A percentile compares a stretch with the other conserved stretches of the same genome.
Conservation (phyloP, 495 filamentous ascomycete genomes). For the Talaromyces borbonicus region DNA sequence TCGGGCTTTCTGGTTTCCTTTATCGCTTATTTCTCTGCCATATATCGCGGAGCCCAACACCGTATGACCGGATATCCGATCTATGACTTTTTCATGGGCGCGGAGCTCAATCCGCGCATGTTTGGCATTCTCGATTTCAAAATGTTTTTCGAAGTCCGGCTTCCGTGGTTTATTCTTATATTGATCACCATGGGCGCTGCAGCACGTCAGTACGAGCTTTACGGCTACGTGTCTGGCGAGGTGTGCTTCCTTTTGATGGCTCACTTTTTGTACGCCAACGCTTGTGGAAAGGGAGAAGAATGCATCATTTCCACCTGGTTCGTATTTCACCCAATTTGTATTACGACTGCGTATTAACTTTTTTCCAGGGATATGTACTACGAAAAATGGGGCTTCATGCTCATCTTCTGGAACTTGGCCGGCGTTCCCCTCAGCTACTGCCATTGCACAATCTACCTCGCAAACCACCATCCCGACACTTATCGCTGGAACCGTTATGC, state of each 20-base stretch:
- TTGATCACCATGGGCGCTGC: slow-evolving; percentile 67
- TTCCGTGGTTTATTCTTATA: slow-evolving; percentile 94
- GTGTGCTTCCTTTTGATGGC: slow-evolving; percentile 83
- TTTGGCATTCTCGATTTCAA: slow-evolving; percentile 93
- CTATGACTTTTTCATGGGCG: slow-evolving; percentile 99
- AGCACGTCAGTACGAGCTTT: slow-evolving; percentile 74
- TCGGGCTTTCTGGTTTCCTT: slow-evolving; percentile 71
- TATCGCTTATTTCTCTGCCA: slow-evolving; percentile 69
- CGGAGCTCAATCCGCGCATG: slow-evolving; percentile 91
- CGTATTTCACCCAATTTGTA: slow-evolving; percentile 5
- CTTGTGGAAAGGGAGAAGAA: slow-evolving; percentile 91
- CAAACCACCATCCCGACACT: slow-evolving; percentile 65
- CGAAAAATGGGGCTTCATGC: slow-evolving; percentile 96
- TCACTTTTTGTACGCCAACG: slow-evolving; percentile 93
- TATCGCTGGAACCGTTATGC: slow-evolving; percentile 65
- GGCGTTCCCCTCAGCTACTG: slow-evolving; percentile 94
- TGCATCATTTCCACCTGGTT: slow-evolving; percentile 82
- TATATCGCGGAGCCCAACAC: slow-evolving; percentile 67
- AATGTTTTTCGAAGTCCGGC: slow-evolving; percentile 98
- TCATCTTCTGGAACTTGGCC: slow-evolving; percentile 98
- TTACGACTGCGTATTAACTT: background rate
- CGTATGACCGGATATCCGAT: slow-evolving; percentile 86
- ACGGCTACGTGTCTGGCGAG: slow-evolving; percentile 88
- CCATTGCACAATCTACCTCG: slow-evolving; percentile 88
- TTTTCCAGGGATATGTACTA: slow-evolving; percentile 79